These are phyloP conservation scores for Daldinia eschscholtzii DNA, from an alignment of 2,329 filamentous ascomycete genomes.

Conservation along the genomic window DNA sequence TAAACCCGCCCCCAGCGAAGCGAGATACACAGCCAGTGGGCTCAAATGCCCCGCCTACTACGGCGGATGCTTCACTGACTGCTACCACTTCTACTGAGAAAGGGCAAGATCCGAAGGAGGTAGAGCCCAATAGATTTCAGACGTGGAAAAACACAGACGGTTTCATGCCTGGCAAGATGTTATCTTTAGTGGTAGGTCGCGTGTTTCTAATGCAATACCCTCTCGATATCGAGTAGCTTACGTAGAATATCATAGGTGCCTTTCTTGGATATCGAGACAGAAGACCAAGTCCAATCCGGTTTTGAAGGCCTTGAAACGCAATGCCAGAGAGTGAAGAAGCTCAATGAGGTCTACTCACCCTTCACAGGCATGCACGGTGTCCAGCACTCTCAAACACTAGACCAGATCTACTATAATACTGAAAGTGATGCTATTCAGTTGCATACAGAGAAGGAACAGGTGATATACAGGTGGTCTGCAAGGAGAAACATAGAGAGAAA, in stretches of 20 bases:
- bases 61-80: background rate
- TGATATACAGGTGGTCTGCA: slow-evolving; percentile 6
- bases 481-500: background rate
- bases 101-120: background rate
- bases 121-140: background rate
- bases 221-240: background rate
- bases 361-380: slow-evolving; percentile 1
- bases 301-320: slow-evolving; percentile 4
- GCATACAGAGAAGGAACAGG: slow-evolving; percentile 4
- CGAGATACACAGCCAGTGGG: background rate
- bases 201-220: background rate
- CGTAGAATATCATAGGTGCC: background rate
- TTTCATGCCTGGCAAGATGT: slow-evolving; percentile 1
- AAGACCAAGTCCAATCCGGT: slow-evolving; percentile 1
- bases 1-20: background rate
- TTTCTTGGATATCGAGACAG: slow-evolving; percentile 8
- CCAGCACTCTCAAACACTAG: slow-evolving; percentile 2
- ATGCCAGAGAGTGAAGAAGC: slow-evolving; percentile 7
- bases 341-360: slow-evolving; percentile 1
- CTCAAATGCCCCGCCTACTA: background rate
- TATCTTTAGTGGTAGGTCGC: background rate
- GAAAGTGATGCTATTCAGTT: background rate
- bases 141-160: slow-evolving; percentile 3
- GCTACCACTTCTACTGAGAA: background rate
- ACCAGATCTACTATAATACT: slow-evolving; percentile 8